A percentile compares a stretch with the other conserved stretches of the same genome.
phyloP scores from a whole-genome alignment of 495 filamentous ascomycete genomes.

The Penicillium canescens region DNA sequence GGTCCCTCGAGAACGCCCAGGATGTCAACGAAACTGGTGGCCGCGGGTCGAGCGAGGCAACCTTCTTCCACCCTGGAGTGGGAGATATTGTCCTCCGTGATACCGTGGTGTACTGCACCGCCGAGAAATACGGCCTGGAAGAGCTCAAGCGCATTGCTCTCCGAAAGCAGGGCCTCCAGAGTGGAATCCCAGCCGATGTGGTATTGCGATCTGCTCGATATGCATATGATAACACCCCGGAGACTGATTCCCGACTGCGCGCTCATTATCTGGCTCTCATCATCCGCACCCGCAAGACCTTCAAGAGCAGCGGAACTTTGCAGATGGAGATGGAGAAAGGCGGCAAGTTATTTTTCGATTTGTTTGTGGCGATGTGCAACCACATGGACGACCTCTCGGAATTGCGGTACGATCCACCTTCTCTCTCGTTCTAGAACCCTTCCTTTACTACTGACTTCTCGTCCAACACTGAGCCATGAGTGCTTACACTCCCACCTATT shows the following conservation, averaged over 20 bases:
- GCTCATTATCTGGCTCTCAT: slow-evolving; percentile 94
- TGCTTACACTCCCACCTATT: slow-evolving; percentile 18
- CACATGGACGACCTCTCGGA: slow-evolving; percentile 90
- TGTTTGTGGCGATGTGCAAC: slow-evolving; percentile 97
- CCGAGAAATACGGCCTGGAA: slow-evolving; percentile 80
- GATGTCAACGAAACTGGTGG: slow-evolving; percentile 50
- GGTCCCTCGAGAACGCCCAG: slow-evolving; percentile 68
- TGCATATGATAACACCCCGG: slow-evolving; percentile 90
- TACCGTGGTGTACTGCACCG: slow-evolving; percentile 89
- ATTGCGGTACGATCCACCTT: slow-evolving; percentile 32
- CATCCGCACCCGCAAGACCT: slow-evolving; percentile 88
- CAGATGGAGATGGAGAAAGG: slow-evolving; percentile 95
- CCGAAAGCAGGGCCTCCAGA: slow-evolving; percentile 89
- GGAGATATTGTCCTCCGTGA: slow-evolving; percentile 77
- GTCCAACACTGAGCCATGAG: slow-evolving; percentile 1
- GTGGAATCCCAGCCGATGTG: slow-evolving; percentile 78
- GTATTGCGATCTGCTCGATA: slow-evolving; percentile 89
- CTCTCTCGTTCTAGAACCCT: background rate
- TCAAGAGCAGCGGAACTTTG: slow-evolving; percentile 96
- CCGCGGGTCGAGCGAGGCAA: slow-evolving; percentile 68
- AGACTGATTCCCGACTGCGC: slow-evolving; percentile 84
- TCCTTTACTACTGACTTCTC: slow-evolving; percentile 18
- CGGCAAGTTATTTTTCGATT: slow-evolving; percentile 90
- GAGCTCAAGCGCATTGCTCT: slow-evolving; percentile 86
- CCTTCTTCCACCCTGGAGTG: slow-evolving; percentile 67